Base-by-base conservation (phyloP, 495 filamentous ascomycete species). In the Aspergillus conjunctus region DNA sequence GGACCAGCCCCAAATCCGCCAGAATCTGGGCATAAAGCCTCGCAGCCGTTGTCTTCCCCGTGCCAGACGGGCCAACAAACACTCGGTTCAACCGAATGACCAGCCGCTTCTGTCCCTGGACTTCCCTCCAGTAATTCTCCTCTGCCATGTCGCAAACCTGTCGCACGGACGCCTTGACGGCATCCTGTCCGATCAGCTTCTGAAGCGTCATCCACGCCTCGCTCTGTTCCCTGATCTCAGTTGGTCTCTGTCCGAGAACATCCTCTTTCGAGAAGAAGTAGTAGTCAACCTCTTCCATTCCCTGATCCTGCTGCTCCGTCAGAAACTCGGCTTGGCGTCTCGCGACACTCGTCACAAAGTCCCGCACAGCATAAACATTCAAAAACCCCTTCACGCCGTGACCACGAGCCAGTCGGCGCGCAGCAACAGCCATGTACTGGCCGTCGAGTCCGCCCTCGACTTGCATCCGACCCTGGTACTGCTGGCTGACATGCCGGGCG, bases 21-120 rank as follows among this genome's bases (percentile, higher is more conserved):
- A 86, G 59, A 5, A 86, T 83, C 56, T 77, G 68, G 2, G 80
- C 83, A 61, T 85, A 90, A 3, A 89, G 68, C 67, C 85, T 84
- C 0, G 85, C 87, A 0, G 88, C 85, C 0, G 85, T 82, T 0
- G 85, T 88, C 61, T 90, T 90, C 2, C 87, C 87, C 0, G 86
- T 88, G 2, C 67, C 67, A 4, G 56, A 56, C 1, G 61, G 61
- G 0, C 67, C 67, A 12, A 51, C 52, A 31, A 69, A 64, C 21
- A 69, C 50, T 15, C 59, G 55, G 30, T 66, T 64, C n/a, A 64
- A 31, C 7, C 58, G 56, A 14, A 64, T 26, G 0, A 43, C 37
- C n/a, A 66, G 44, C 11, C 57, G 51, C 11, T 54, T 48, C 50
- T 66, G 55, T 7, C 54, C 62, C 33, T 56, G 51, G 12, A 62